Evolutionary conservation across 2,329 filamentous ascomycete species (phyloP).

Genomic region (Lojkania enalia): DNA sequence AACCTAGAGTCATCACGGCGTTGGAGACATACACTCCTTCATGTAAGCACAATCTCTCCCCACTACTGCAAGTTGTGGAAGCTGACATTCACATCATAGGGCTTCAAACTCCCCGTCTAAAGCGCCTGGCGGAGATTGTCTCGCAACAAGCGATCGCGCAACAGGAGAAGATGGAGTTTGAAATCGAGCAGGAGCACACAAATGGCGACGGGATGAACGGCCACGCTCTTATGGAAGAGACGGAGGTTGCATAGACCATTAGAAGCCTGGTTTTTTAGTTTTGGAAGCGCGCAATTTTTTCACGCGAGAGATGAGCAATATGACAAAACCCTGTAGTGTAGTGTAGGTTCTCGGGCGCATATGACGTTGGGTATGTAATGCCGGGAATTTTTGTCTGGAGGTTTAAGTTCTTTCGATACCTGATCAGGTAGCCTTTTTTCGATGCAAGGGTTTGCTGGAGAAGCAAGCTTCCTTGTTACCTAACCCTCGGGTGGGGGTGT

Average conservation of each 20-base stretch:
- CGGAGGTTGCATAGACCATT: slow-evolving; percentile 16
- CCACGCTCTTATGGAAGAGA: slow-evolving; percentile 29
- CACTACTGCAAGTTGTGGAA: neutral
- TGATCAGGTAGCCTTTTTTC: too few relatives aligned
- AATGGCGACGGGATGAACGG: slow-evolving; percentile 33
- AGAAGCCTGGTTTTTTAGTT: neutral
- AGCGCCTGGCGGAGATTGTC: slow-evolving; percentile 97
- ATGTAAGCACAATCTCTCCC: slow-evolving; percentile 66
- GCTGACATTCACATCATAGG: slow-evolving; percentile 46
- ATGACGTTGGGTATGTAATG: slow-evolving; percentile 26
- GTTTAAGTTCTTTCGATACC: slow-evolving; percentile 10
- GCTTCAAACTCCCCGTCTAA: slow-evolving; percentile 93
- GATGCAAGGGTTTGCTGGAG: too few relatives aligned
- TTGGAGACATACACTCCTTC: slow-evolving; percentile 98
- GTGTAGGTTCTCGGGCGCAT: slow-evolving; percentile 4
- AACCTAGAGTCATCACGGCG: slow-evolving; percentile 92
- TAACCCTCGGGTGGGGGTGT: too few relatives aligned
- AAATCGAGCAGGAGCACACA: slow-evolving; percentile 24
- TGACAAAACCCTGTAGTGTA: slow-evolving; percentile 11
- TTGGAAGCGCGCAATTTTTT: neutral
- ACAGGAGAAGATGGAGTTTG: slow-evolving; percentile 77
- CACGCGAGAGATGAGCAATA: slow-evolving; percentile 9
- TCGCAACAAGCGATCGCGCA: slow-evolving; percentile 95
- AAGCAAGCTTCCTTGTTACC: too few relatives aligned
- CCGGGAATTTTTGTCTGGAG: slow-evolving; percentile 11